A percentile compares a stretch with the other conserved stretches of the same genome.
phyloP scores from a whole-genome alignment of 768 basidiomycete genomes.

The Calocybe cyanea region DNA sequence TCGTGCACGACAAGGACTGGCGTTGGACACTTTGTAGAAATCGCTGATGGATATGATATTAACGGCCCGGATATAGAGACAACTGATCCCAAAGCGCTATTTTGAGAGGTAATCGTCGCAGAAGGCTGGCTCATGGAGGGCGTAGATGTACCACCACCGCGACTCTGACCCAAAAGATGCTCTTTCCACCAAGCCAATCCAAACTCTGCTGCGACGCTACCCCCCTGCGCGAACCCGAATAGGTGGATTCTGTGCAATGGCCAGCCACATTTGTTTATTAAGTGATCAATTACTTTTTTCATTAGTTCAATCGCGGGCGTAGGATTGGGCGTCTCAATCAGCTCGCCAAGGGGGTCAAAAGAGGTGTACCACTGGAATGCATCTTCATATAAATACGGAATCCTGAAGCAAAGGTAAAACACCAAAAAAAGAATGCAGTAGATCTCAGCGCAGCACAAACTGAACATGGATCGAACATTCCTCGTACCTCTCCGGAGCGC shows the following conservation, averaged over 20 bases:
- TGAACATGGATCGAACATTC: too few relatives aligned
- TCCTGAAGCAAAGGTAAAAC: conserved; percentile 34
- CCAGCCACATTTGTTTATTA: conserved; percentile 65
- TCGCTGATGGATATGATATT: conserved; percentile 70
- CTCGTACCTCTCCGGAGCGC: conserved; percentile 72
- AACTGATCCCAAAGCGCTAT: conserved; percentile 54
- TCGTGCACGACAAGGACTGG: conserved; percentile 62
- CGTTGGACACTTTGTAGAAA: conserved; percentile 44
- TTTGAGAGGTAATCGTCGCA: conserved; percentile 15
- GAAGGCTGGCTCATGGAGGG: not conserved
- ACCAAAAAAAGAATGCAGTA: too few relatives aligned
- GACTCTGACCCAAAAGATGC: conserved; percentile 18
- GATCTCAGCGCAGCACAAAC: too few relatives aligned
- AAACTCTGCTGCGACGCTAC: conserved; percentile 69
- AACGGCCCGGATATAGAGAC: conserved; percentile 70
- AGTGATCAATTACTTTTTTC: conserved; percentile 46
- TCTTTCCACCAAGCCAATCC: conserved; percentile 54
- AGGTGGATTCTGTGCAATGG: conserved; percentile 67
- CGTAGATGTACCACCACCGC: too few relatives aligned
- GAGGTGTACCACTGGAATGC: conserved; percentile 87
- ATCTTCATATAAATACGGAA: conserved; percentile 75
- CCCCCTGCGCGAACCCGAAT: conserved; percentile 89
- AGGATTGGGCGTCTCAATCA: conserved; percentile 69
- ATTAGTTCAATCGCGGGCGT: conserved; percentile 60
- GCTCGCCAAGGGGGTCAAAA: conserved; percentile 76